These are phyloP conservation scores for Melampsora americana DNA, from an alignment of 1,284 basidiomycete genomes.

Conservation along the genomic window DNA sequence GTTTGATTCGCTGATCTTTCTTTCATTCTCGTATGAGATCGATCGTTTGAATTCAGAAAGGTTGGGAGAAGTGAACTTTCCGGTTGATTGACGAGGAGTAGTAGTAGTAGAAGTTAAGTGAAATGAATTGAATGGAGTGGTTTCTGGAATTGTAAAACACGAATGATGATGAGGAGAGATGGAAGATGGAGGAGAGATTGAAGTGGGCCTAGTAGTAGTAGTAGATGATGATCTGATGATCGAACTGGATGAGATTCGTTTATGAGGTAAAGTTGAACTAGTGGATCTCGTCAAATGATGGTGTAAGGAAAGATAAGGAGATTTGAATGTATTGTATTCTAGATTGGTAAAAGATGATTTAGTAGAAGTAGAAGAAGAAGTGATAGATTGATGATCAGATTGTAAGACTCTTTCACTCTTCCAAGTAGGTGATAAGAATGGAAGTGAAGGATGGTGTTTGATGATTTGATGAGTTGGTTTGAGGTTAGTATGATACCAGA, in stretches of 20 bases:
- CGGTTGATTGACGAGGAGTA: neutral
- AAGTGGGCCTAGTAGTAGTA: neutral
- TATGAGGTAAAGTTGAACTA: neutral
- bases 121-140: neutral
- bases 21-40: too few species aligned
- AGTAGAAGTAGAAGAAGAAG: neutral
- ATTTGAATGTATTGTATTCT: neutral
- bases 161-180: neutral
- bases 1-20: too few species aligned
- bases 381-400: neutral
- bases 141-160: neutral
- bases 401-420: too few species aligned
- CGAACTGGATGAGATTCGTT: neutral
- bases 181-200: neutral
- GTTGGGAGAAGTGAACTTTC: neutral
- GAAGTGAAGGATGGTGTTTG: too few species aligned
- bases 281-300: neutral
- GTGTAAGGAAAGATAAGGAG: neutral
- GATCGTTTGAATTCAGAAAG: neutral
- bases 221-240: neutral
- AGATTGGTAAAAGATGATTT: neutral
- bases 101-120: neutral
- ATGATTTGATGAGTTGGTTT: too few species aligned
- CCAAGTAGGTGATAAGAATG: too few species aligned
- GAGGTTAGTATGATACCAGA: too few species aligned